A percentile compares a stretch with the other conserved stretches of the same genome.
Conservation (phyloP, 2,329 filamentous ascomycete species). For the Pseudomassariella vexata region DNA sequence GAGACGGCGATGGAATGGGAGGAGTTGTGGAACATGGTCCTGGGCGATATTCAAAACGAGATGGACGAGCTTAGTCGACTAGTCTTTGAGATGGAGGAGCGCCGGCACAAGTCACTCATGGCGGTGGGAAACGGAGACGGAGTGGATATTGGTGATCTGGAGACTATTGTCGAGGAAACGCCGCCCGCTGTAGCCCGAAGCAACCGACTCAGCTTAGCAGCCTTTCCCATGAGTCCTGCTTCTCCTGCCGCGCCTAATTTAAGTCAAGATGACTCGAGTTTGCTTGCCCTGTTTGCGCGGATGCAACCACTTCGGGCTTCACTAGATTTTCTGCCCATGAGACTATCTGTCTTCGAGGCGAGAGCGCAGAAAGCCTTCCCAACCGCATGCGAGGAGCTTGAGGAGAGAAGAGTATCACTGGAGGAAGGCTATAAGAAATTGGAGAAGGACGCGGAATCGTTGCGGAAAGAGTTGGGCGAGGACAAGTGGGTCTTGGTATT, state of each 20-base stretch:
- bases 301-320: conserved; percentile 94
- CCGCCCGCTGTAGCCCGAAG: conserved; percentile 53
- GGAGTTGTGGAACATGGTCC: conserved; percentile 87
- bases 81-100: conserved; percentile 97
- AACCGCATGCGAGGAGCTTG: conserved; percentile 83
- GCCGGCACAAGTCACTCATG: conserved; percentile 73
- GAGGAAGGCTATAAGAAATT: conserved; percentile 86
- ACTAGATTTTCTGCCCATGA: conserved; percentile 92
- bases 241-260: conserved; percentile 53
- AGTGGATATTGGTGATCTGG: conserved; percentile 79
- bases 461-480: conserved; percentile 86
- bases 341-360: conserved; percentile 77
- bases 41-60: conserved; percentile 89
- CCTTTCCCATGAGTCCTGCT: conserved; percentile 57
- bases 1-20: conserved; percentile 99
- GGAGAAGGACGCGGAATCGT: conserved; percentile 81
- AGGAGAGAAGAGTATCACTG: conserved; percentile 65
- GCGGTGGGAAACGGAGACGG: conserved; percentile 56
- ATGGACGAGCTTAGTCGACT: conserved; percentile 71
- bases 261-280: conserved; percentile 76
- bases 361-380: conserved; percentile 77
- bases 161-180: conserved; percentile 88
- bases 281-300: conserved; percentile 85
- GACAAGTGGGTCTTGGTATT: conserved; percentile 97
- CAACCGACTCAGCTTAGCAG: conserved; percentile 63